Evolutionary conservation across 2,329 filamentous ascomycete species (phyloP), one percentile per base, ranked within the genome.

Genomic region (Aspergillus pseudonomiae): DNA sequence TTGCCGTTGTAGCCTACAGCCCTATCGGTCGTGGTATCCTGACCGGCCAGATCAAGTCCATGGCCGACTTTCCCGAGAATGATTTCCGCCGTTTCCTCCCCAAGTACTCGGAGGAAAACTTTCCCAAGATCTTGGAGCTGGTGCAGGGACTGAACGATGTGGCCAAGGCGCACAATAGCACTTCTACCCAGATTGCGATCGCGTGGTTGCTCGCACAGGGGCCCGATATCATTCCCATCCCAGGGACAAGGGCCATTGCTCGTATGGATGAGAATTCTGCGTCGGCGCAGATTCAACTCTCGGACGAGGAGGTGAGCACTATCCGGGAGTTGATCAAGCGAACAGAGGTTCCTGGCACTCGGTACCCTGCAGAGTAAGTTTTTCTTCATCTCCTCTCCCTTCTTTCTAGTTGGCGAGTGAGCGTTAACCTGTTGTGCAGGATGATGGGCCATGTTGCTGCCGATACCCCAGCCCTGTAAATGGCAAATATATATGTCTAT

Each of bases 181-280:
- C 88, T 0, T 68, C 86, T 0, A 81, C 80, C 1, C 84, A 91
- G 71, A 71, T 91, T 36, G 84, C 86, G 1, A 78, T 91, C 32
- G 88, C 88, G 0, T 91, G 88, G 88, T 68, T 91, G 61, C 69
- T 88, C 66, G 83, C 83, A 4, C 87, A 90, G 68, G 86, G 85
- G 3, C 39, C 65, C 5, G 71, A 73, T 48, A 70, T 74, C 39
- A 68, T 75, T 28, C 71, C 73, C 3, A 74, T 75, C 36, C 73
- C 73, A 0, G 73, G 73, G 9, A 75, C 72, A 7, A 70, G 67
- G 36, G 6, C 41, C 16, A 21, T n/a, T n/a, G 41, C 41, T 21
- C 19, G n/a, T n/a, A 45, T 45, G 41, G 41, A 45, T 4, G 41
- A 45, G n/a, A 45, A 45, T 45, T 2, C 41, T 16, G 41, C 41